A percentile compares a stretch with the other conserved stretches of the same genome.
These are phyloP conservation scores for Diaporthe ampelina DNA, from an alignment of 2,329 filamentous ascomycete genomes.

Conservation along the genomic window DNA sequence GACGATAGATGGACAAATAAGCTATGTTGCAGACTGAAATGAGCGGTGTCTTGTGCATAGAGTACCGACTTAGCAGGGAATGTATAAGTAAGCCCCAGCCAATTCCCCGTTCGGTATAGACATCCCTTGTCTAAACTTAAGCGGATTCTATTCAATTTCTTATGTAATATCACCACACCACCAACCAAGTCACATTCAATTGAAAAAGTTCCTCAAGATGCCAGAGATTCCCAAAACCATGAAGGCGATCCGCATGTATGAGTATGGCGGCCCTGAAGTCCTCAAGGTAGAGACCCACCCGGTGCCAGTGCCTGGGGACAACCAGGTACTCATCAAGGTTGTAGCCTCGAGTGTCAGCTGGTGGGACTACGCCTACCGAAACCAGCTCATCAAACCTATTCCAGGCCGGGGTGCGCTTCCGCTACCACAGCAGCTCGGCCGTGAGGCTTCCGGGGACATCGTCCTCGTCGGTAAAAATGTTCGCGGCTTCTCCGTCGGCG, in stretches of 20 bases:
- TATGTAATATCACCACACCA: background rate
- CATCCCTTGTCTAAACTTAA: background rate
- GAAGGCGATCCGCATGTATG: background rate
- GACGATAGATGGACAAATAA: background rate
- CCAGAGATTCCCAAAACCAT: constrained; percentile 4
- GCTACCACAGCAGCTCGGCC: background rate
- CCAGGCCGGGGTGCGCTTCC: background rate
- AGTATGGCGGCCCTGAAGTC: background rate
- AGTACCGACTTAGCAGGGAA: background rate
- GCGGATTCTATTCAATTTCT: background rate
- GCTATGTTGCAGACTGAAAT: background rate
- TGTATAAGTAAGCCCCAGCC: background rate
- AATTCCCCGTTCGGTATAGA: background rate
- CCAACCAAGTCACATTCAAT: background rate
- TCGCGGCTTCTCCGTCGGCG: background rate
- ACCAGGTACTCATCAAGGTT: background rate
- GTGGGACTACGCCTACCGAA: background rate
- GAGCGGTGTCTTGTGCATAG: background rate
- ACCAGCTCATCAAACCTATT: background rate
- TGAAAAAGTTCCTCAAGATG: background rate
- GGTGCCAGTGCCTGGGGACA: background rate
- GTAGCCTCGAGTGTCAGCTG: background rate
- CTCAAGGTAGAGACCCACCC: constrained; percentile 1
- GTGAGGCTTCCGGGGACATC: background rate
- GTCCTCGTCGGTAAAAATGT: background rate